phyloP scores from a whole-genome alignment of 2,329 filamentous ascomycete genomes.

The Fusarium dimerum region DNA sequence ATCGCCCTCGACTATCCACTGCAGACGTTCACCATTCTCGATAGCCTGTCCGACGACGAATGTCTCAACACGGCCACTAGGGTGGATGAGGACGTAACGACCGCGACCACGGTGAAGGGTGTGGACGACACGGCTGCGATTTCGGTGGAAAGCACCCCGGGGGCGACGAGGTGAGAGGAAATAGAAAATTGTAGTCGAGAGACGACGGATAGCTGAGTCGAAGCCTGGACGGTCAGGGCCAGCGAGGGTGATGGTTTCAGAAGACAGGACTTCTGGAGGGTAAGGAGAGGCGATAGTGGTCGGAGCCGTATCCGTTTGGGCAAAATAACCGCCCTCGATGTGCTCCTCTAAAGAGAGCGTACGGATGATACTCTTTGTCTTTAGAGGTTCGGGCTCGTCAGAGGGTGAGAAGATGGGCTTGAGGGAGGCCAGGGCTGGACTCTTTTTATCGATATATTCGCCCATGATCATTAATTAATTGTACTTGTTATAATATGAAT shows the following conservation, averaged over 20 bases:
- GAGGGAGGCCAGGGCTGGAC: slow-evolving; percentile 10
- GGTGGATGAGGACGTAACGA: slow-evolving; percentile 64
- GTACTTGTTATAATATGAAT: neutral
- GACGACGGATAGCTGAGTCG: slow-evolving; percentile 45
- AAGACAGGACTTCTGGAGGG: slow-evolving; percentile 36
- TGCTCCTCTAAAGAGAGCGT: slow-evolving; percentile 53
- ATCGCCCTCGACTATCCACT: slow-evolving; percentile 70
- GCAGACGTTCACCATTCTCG: slow-evolving; percentile 58
- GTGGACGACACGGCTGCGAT: slow-evolving; percentile 63
- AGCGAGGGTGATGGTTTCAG: slow-evolving; percentile 35
- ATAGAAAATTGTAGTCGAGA: slow-evolving; percentile 66
- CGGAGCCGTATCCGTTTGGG: slow-evolving; percentile 59
- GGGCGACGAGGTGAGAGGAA: slow-evolving; percentile 57
- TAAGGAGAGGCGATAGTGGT: slow-evolving; percentile 53
- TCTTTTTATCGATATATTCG: slow-evolving; percentile 2
- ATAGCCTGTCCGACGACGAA: slow-evolving; percentile 64
- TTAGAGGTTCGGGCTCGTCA: slow-evolving; percentile 15
- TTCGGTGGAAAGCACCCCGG: slow-evolving; percentile 64
- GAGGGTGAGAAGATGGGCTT: slow-evolving; percentile 21
- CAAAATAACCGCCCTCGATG: slow-evolving; percentile 66
- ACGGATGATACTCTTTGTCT: slow-evolving; percentile 28
- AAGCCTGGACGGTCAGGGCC: slow-evolving; percentile 36
- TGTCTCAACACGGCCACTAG: slow-evolving; percentile 58
- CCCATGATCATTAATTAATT: slow-evolving; percentile 11
- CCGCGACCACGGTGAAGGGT: slow-evolving; percentile 65